Evolutionary conservation across 2,329 filamentous ascomycete species (phyloP).

Genomic region (Aspergillus sp.): DNA sequence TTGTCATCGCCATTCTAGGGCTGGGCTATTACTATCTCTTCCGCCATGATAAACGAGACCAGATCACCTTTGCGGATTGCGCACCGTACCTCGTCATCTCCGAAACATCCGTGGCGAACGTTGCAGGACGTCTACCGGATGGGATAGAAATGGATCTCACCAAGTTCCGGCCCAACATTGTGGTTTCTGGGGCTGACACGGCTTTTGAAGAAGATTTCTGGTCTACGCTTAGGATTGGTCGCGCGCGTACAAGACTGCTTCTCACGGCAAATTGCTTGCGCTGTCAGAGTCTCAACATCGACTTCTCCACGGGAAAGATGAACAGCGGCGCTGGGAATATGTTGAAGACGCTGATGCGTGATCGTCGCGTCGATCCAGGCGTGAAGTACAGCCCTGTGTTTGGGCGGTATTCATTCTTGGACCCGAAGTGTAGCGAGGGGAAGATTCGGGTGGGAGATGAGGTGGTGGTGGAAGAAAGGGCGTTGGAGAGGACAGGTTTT

Average conservation of each 20-base stretch:
- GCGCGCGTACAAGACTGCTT: slow-evolving; percentile 40
- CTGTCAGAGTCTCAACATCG: slow-evolving; percentile 68
- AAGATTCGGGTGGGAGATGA: slow-evolving; percentile 55
- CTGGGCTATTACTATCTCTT: not conserved
- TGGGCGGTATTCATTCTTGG: slow-evolving; percentile 68
- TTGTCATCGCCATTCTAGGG: slow-evolving; percentile 6
- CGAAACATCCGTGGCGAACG: slow-evolving; percentile 65
- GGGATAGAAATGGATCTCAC: slow-evolving; percentile 58
- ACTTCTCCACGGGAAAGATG: slow-evolving; percentile 63
- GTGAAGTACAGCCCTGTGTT: slow-evolving; percentile 68
- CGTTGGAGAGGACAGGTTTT: slow-evolving; percentile 53
- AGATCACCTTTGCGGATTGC: slow-evolving; percentile 31
- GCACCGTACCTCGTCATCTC: slow-evolving; percentile 69
- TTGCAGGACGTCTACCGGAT: slow-evolving; percentile 56
- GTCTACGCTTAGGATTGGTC: slow-evolving; percentile 55
- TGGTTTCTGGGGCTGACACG: slow-evolving; percentile 57
- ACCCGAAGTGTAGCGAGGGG: slow-evolving; percentile 30
- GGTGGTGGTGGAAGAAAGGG: slow-evolving; percentile 51
- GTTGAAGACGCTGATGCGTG: slow-evolving; percentile 67
- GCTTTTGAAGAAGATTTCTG: slow-evolving; percentile 72
- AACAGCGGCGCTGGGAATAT: slow-evolving; percentile 58
- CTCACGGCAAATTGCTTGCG: slow-evolving; percentile 69
- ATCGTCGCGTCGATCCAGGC: slow-evolving; percentile 68
- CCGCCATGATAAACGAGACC: slow-evolving; percentile 12
- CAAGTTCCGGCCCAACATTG: slow-evolving; percentile 72